Conservation (phyloP, 2,329 filamentous ascomycete genomes). For the Trichoderma asperellum region DNA sequence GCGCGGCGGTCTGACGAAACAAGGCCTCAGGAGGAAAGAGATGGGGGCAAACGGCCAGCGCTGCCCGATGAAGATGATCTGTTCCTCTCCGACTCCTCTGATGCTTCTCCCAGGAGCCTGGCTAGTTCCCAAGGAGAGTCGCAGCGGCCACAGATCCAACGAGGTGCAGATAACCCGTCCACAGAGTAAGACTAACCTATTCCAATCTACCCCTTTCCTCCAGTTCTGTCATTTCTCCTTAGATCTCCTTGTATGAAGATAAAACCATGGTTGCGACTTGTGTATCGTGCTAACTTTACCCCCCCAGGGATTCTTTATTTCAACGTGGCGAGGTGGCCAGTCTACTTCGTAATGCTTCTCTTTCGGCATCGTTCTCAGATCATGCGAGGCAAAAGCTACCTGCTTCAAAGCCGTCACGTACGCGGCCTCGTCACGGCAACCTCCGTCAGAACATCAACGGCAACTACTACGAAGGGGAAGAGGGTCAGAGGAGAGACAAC, state of each 20-base stretch:
- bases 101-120: neutral
- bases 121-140: neutral
- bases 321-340: neutral
- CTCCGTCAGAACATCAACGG: neutral
- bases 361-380: neutral
- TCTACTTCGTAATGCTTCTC: neutral
- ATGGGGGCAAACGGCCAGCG: neutral
- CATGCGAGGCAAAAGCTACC: neutral
- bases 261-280: neutral
- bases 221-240: neutral
- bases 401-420: neutral
- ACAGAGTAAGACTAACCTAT: neutral
- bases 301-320: conserved; percentile 1
- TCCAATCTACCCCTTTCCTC: neutral
- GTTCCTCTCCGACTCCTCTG: neutral
- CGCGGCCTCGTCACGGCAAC: neutral
- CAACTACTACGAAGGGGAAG: neutral
- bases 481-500: neutral
- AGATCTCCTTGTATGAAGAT: neutral
- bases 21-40: neutral
- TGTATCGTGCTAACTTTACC: neutral
- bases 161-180: neutral
- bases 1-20: neutral
- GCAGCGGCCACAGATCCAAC: neutral
- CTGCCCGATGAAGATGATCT: neutral